phyloP scores from a whole-genome alignment of 2,329 filamentous ascomycete genomes.

The Fusarium hostae region DNA sequence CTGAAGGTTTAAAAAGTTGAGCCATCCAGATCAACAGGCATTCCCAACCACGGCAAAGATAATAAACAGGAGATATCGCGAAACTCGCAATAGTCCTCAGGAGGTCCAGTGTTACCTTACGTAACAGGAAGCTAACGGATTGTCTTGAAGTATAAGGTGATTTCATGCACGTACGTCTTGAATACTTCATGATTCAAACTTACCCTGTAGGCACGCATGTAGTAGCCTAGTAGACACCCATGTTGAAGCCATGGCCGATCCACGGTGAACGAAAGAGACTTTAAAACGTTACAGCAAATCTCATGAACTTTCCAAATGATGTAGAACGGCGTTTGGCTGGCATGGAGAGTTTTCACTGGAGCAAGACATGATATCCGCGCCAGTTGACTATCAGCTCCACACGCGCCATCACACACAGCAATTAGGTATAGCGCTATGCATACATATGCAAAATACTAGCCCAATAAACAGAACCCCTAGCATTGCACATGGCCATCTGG shows the following conservation, averaged over 20 bases:
- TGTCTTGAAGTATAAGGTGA: accelerated
- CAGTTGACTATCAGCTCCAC: accelerated
- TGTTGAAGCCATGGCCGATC: neutral
- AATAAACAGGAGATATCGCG: no score
- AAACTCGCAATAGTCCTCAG: accelerated
- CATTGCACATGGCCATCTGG: neutral
- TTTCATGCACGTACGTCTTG: accelerated
- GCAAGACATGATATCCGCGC: neutral
- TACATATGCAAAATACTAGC: neutral
- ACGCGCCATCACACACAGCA: neutral
- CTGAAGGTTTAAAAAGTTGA: no score
- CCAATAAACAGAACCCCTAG: neutral
- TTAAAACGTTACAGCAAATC: neutral
- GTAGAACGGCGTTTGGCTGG: neutral
- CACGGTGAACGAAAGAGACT: no score
- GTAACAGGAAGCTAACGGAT: no score
- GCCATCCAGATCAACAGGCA: neutral
- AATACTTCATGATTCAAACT: neutral
- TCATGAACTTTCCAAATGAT: accelerated
- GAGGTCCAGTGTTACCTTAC: accelerated
- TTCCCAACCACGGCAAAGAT: accelerated
- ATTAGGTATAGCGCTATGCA: neutral
- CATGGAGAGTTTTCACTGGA: accelerated
- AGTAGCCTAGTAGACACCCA: neutral
- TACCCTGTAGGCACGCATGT: neutral